phyloP scores from a whole-genome alignment of 1,139 yeast genomes.

The Entelexis sorbosivorans region DNA sequence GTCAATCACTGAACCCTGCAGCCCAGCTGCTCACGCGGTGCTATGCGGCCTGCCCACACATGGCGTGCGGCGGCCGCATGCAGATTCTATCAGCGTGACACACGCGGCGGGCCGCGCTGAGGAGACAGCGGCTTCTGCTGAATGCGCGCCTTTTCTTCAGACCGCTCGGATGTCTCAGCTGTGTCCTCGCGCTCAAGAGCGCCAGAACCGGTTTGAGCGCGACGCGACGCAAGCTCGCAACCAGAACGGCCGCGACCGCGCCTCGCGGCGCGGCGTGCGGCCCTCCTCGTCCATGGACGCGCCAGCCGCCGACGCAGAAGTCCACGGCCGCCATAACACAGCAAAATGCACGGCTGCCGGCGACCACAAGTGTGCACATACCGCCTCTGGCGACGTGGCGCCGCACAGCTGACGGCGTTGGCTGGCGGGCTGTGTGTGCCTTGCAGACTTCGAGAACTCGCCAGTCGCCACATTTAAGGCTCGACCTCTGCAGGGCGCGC shows the following conservation, averaged over 20 bases:
- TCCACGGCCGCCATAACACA: no score
- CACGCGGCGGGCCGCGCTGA: no score
- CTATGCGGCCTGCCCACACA: neutral
- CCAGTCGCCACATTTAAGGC: no score
- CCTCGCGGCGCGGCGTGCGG: neutral
- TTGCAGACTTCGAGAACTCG: no score
- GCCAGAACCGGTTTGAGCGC: slow-evolving; percentile 1
- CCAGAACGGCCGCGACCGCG: neutral
- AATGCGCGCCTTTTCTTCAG: neutral
- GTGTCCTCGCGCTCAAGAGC: neutral
- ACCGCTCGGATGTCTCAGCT: neutral
- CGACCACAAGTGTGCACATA: neutral
- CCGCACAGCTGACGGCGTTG: no score
- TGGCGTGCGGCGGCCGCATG: slow-evolving; percentile 1
- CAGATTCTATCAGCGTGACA: neutral
- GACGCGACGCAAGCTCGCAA: neutral
- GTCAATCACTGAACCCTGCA: no score
- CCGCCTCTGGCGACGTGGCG: neutral
- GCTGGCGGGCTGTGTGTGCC: no score
- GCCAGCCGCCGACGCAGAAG: no score
- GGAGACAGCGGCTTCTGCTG: no score
- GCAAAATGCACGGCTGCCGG: no score
- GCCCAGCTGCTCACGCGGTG: no score
- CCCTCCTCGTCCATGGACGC: neutral
- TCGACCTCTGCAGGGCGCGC: no score